These are phyloP conservation scores for Gonapodya prolifera DNA, from an alignment of 192 early-diverging fungal genomes.

Conservation along the genomic window DNA sequence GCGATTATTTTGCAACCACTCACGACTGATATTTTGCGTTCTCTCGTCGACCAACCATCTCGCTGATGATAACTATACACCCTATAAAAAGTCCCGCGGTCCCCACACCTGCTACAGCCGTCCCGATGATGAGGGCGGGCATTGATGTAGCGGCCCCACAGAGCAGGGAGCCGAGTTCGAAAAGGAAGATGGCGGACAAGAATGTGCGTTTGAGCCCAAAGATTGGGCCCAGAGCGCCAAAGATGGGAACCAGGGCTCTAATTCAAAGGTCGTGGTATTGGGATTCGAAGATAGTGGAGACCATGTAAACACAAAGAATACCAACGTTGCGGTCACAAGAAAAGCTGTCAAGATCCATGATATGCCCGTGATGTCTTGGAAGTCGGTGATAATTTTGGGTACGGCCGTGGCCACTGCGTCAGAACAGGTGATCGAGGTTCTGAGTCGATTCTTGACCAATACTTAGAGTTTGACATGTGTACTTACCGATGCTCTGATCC, in stretches of 20 bases:
- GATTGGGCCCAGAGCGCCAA: slow-evolving; percentile 81
- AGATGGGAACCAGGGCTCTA: slow-evolving; percentile 57
- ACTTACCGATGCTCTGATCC: neutral
- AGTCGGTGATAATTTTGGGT: slow-evolving; percentile 1
- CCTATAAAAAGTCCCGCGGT: slow-evolving; percentile 59
- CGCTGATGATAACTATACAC: slow-evolving; percentile 72
- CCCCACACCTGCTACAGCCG: slow-evolving; percentile 71
- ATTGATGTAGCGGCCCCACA: slow-evolving; percentile 57
- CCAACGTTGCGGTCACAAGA: neutral
- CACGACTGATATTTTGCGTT: slow-evolving; percentile 81
- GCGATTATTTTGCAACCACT: too few relatives aligned
- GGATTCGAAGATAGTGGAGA: too few relatives aligned
- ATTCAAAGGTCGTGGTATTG: too few relatives aligned
- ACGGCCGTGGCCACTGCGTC: neutral
- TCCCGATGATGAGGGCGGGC: slow-evolving; percentile 52
- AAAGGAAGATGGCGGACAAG: slow-evolving; percentile 57
- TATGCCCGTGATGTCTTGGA: neutral
- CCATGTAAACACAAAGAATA: neutral
- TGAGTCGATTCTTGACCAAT: neutral
- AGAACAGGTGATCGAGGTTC: neutral
- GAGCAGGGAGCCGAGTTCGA: slow-evolving; percentile 67
- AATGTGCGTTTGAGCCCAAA: slow-evolving; percentile 77
- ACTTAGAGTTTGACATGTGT: too few relatives aligned
- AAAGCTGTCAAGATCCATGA: neutral
- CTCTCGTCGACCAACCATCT: slow-evolving; percentile 71